Evolutionary conservation across 1,139 yeast genomes (phyloP).

Genomic region (Geotrichum reessii): DNA sequence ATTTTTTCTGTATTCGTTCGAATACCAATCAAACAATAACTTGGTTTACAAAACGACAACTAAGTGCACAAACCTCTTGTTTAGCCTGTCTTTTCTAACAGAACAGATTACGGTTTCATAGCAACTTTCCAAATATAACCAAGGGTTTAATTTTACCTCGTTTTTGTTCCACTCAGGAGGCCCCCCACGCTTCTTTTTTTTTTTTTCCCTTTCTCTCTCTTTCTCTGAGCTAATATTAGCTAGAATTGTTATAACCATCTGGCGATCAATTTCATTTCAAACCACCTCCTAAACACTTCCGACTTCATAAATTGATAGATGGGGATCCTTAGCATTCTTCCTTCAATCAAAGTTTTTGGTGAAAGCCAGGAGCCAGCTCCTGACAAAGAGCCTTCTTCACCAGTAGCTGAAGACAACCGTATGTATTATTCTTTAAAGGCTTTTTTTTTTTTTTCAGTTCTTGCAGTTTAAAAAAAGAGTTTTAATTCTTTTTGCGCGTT

Average conservation of each 20-base stretch:
- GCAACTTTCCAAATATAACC: no score
- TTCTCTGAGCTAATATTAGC: not conserved
- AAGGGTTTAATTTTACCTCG: no score
- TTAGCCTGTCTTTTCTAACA: not conserved
- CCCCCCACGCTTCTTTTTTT: not conserved
- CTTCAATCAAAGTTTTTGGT: slow-evolving; percentile 5
- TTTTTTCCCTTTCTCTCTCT: not conserved
- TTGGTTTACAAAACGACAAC: no score
- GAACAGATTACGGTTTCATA: no score
- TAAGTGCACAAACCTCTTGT: no score
- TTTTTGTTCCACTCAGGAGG: no score
- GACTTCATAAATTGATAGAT: not conserved
- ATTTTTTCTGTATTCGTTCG: no score
- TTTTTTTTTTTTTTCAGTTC: not conserved
- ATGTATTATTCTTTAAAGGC: not conserved
- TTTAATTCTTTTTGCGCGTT: no score
- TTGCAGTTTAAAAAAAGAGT: not conserved
- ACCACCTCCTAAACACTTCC: not conserved
- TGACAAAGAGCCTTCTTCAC: not conserved
- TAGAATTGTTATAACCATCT: not conserved
- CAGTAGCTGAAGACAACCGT: not conserved
- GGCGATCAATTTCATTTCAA: not conserved
- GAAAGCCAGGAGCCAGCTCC: not conserved
- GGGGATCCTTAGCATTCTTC: slow-evolving; percentile 11
- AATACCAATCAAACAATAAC: no score